These are phyloP conservation scores for Crithidia bombi DNA, from an alignment of 208 protist species.

Conservation along the genomic window DNA sequence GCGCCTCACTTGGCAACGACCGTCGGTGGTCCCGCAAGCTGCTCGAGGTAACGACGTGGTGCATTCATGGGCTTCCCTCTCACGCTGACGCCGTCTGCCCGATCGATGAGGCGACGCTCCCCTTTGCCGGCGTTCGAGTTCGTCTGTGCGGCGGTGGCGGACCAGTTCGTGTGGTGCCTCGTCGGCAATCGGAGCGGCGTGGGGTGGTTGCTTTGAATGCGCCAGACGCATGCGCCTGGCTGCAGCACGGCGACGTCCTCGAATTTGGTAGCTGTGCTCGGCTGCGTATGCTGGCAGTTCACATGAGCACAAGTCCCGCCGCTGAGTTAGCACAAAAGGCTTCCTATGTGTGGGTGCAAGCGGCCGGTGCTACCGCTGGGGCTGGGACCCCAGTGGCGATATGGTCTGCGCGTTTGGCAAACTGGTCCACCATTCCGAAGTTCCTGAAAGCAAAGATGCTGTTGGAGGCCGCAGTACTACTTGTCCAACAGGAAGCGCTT, in stretches of 20 bases:
- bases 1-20: conserved; percentile 15
- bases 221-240: conserved; percentile 17
- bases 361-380: background rate
- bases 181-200: background rate
- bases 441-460: conserved; percentile 35
- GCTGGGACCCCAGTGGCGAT: background rate
- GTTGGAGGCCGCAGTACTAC: conserved; percentile 15
- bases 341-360: conserved; percentile 30
- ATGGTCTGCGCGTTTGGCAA: conserved; percentile 7
- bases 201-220: background rate
- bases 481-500: background rate
- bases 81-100: background rate
- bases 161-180: background rate
- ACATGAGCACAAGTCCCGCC: conserved; percentile 1
- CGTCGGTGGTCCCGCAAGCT: conserved; percentile 29
- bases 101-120: conserved; percentile 18
- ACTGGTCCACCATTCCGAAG: conserved; percentile 24
- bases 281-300: conserved; percentile 23
- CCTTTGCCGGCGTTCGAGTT: conserved; percentile 28
- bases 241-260: conserved; percentile 35
- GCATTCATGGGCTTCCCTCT: conserved; percentile 28
- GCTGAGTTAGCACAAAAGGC: conserved; percentile 2
- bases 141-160: conserved; percentile 21
- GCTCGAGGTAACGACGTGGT: conserved; percentile 37
- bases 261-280: conserved; percentile 17